Conservation (phyloP, 108 stramenopile species). For the Nannochloropsis granulata region DNA sequence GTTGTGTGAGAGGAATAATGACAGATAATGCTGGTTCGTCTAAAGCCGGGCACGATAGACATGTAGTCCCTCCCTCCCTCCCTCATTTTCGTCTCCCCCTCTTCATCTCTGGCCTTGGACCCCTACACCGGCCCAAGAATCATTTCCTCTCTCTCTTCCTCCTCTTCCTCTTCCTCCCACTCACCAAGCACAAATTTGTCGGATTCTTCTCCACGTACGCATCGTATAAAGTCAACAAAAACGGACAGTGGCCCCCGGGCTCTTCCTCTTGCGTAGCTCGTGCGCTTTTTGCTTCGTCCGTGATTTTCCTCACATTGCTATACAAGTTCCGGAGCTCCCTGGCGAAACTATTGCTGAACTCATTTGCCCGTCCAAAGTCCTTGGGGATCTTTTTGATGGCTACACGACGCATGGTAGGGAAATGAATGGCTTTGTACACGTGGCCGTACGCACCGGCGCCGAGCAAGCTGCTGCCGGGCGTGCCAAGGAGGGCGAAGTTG, state of each 20-base stretch:
- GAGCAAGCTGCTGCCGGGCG: background rate
- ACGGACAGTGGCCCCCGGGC: background rate
- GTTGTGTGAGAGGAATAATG: background rate
- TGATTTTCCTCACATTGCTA: background rate
- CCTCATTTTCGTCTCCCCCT: too few species aligned
- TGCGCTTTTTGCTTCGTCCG: background rate
- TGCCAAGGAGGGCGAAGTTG: background rate
- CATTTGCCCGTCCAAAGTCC: background rate
- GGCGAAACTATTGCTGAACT: background rate
- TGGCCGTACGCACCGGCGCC: background rate
- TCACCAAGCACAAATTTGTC: background rate
- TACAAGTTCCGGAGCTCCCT: background rate
- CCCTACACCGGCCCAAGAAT: too few species aligned
- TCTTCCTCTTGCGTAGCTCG: background rate
- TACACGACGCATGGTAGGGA: background rate
- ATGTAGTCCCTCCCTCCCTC: too few species aligned
- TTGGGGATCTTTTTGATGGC: background rate
- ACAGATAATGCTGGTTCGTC: too few species aligned
- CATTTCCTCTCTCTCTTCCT: too few species aligned
- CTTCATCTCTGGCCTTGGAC: too few species aligned
- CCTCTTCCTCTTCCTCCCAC: background rate
- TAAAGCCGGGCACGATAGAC: too few species aligned
- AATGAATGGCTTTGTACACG: background rate
- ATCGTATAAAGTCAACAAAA: background rate
- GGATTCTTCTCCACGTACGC: background rate